phyloP scores from a whole-genome alignment of 2,329 filamentous ascomycete genomes.

The Ambrosiella beaveri region DNA sequence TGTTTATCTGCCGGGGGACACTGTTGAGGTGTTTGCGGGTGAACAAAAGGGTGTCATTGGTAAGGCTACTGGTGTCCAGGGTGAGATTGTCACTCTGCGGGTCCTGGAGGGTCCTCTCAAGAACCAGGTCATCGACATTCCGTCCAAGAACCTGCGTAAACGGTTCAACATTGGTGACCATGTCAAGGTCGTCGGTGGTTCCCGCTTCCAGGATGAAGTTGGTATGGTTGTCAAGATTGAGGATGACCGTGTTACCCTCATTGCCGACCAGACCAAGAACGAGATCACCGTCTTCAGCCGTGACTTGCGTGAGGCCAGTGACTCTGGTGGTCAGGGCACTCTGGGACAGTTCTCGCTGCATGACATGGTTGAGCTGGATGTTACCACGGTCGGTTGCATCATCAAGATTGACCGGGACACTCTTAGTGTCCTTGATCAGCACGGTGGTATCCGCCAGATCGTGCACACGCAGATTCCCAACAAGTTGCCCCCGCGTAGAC shows the following conservation, averaged over 20 bases:
- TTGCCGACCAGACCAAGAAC: conserved; percentile 81
- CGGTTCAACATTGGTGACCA: conserved; percentile 87
- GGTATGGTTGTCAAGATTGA: conserved; percentile 92
- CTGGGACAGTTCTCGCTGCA: conserved; percentile 83
- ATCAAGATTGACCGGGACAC: conserved; percentile 93
- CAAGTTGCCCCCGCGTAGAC: conserved; percentile 64
- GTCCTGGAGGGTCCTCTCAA: conserved; percentile 68
- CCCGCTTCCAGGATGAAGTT: conserved; percentile 84
- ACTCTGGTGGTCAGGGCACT: conserved; percentile 70
- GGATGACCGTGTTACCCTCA: conserved; percentile 78
- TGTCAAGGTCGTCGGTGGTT: conserved; percentile 95
- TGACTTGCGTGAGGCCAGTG: conserved; percentile 81
- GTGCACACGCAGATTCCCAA: conserved; percentile 86
- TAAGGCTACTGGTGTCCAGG: conserved; percentile 68
- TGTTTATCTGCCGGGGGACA: conserved; percentile 78
- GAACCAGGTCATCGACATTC: conserved; percentile 80
- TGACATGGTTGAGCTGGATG: conserved; percentile 85
- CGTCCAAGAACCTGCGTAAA: conserved; percentile 81
- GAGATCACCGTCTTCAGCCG: conserved; percentile 98
- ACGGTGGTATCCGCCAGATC: conserved; percentile 62
- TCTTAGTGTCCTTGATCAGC: conserved; percentile 76
- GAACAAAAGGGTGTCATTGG: conserved; percentile 87
- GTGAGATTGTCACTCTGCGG: conserved; percentile 77
- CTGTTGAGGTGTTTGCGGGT: conserved; percentile 90
- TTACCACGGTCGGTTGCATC: conserved; percentile 79